These are phyloP conservation scores for Lyophyllum atratum DNA, from an alignment of 768 basidiomycete genomes.

Conservation along the genomic window DNA sequence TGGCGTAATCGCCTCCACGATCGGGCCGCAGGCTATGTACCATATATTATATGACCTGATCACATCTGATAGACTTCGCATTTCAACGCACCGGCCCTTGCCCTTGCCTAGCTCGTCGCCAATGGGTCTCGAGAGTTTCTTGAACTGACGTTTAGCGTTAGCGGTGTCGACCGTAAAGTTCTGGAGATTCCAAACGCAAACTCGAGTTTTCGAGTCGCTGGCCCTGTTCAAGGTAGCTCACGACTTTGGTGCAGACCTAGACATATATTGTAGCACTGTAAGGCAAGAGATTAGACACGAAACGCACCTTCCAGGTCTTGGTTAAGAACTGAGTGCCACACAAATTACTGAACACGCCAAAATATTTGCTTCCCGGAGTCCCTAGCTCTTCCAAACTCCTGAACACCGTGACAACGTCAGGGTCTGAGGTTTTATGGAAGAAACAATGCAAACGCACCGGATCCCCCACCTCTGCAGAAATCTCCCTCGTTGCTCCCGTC, in stretches of 20 bases:
- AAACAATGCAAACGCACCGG: no score
- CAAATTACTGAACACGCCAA: conserved; percentile 90
- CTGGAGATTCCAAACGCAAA: conserved; percentile 92
- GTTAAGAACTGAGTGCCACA: conserved; percentile 82
- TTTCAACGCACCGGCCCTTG: conserved; percentile 73
- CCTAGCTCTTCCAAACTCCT: no score
- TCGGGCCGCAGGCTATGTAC: no score
- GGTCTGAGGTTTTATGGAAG: no score
- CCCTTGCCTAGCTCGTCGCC: conserved; percentile 92
- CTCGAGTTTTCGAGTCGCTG: conserved; percentile 90
- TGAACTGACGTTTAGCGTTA: conserved; percentile 90
- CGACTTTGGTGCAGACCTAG: conserved; percentile 89
- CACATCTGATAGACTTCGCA: no score
- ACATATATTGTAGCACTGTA: background rate
- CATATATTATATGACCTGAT: no score
- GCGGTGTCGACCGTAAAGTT: conserved; percentile 90
- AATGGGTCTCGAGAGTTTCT: conserved; percentile 86
- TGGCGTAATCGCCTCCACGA: no score
- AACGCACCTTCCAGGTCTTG: conserved; percentile 84
- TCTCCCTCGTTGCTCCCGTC: no score
- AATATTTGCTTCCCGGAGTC: conserved; percentile 92
- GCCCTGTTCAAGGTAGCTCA: conserved; percentile 87
- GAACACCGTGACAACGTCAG: no score
- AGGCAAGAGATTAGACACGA: conserved; percentile 4
- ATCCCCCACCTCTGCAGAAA: no score